Evolutionary conservation across 306 rosid species (phyloP), one percentile per base, ranked within the genome.

Genomic region (Pueraria montana): DNA sequence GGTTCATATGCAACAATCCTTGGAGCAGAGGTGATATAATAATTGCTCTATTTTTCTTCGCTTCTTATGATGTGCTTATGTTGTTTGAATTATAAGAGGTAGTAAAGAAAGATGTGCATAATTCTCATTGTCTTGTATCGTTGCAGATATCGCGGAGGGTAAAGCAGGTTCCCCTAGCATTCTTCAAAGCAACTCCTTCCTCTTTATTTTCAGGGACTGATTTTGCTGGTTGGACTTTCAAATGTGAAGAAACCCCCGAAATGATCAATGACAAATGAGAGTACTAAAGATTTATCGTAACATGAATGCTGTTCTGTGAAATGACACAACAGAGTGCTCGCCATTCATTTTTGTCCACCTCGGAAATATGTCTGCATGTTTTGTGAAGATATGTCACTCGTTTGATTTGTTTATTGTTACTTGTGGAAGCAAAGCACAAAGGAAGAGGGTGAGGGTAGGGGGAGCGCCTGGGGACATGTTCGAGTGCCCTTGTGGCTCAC

Each of bases 1-100:
- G 97, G 94, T 81, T 96, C 99, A 36, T 96, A 96, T 61, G 91
- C 95, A 2, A 96, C 99, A 76, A 87, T 96, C 79, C 87, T 96
- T 78, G 97, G 97, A 72, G 94, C 94, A 8, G 97, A 96, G 98
- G 99, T 92, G 81, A 65, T 73, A 66, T 34, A 64, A 73, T 59
- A 16, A 18, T 53, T 52, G 65, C 66, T 52, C 43, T 34, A 21
- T 23, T 68, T 78, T 55, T 30, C 18, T 48, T 21, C 16, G 26
- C 66, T 71, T 65, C 2, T 80, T n/a, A 8, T 68, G 38, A 66
- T 27, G 68, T 27, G 83, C 68, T 12, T 52, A 52, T 23, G 63
- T 30, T 64, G 12, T 76, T 63, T 80, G 52, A 59, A 23, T 18
- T 34, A 27, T 61, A 16, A n/a, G 24, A 63, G 62, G 27, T 70